A percentile compares a stretch with the other conserved stretches of the same genome.
Conservation (phyloP, 2,329 filamentous ascomycete species). For the Teratosphaeria zuluensis region DNA sequence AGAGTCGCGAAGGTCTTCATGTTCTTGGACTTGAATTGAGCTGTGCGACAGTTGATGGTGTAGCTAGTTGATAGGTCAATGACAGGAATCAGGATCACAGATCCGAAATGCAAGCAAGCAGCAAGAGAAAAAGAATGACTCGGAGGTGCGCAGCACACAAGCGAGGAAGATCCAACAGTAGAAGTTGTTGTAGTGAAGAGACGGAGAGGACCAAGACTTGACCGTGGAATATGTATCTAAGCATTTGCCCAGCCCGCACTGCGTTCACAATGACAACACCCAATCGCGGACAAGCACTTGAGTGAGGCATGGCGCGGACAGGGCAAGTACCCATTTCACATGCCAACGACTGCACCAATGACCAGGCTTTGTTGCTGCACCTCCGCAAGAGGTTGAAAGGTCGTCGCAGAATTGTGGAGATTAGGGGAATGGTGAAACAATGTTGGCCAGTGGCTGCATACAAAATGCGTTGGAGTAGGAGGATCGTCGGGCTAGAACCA, state of each 20-base stretch:
- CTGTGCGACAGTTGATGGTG: background rate
- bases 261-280: background rate
- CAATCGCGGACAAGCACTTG: background rate
- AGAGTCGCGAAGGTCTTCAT: background rate
- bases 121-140: background rate
- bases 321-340: no score
- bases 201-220: background rate
- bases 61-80: background rate
- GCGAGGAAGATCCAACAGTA: background rate
- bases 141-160: background rate
- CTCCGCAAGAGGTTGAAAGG: no score
- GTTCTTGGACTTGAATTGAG: background rate
- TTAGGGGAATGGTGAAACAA: no score
- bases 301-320: no score
- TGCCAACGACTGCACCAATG: no score
- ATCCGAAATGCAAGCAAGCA: background rate
- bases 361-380: no score
- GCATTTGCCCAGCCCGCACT: background rate
- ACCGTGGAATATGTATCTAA: background rate
- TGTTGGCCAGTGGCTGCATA: no score
- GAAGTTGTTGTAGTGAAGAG: background rate
- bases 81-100: background rate
- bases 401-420: no score
- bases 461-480: no score
- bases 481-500: no score